Evolutionary conservation across 2,329 filamentous ascomycete genomes (phyloP), one percentile per base, ranked within the genome.

Genomic region (Amylocarpus encephaloides): DNA sequence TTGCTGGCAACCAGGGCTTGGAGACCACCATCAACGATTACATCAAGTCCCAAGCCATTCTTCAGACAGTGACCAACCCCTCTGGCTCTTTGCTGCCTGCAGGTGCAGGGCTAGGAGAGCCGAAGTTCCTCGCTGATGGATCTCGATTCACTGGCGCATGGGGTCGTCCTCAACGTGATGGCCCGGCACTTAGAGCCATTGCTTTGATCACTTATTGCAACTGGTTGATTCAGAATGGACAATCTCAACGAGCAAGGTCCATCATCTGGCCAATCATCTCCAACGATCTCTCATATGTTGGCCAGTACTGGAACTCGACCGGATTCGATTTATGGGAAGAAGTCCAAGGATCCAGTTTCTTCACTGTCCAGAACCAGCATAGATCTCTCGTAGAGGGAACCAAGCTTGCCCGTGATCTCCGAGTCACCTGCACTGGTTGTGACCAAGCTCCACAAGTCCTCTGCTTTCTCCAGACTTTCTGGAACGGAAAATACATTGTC

Each of bases 241-340:
- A 73, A 48, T 62, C 62, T 9, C 62, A 63, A 1, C 64, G 65
- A 19, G 73, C 71, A 1, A 64, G 65, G 12, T 63, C 67, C 15
- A 81, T 84, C 60, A 71, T 79, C 11, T 91, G 86, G 85, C 87
- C 87, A 2, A 72, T 92, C 45, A 78, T 90, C 38, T 71, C 75
- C 32, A 91, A 90, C 56, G 88, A 93, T 59, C 72, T 93, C 30
- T 75, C 75, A 42, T 93, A 92, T 55, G 81, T 88, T 6, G 77
- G 80, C 0, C 79, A 87, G 62, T 86, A 88, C 70, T 87, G 83
- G 81, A 79, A 76, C 51, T 67, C 73, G 55, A 74, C 74, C 5
- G 74, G 73, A 0, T 92, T 83, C 61, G 88, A 94, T 64, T 75
- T 93, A 5, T 93, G 88, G 88, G 88, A 94, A 64, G 88, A 93